Base-by-base conservation (phyloP, 225 moss, liverwort and hornwort genomes). In the Climacium dendroides region DNA sequence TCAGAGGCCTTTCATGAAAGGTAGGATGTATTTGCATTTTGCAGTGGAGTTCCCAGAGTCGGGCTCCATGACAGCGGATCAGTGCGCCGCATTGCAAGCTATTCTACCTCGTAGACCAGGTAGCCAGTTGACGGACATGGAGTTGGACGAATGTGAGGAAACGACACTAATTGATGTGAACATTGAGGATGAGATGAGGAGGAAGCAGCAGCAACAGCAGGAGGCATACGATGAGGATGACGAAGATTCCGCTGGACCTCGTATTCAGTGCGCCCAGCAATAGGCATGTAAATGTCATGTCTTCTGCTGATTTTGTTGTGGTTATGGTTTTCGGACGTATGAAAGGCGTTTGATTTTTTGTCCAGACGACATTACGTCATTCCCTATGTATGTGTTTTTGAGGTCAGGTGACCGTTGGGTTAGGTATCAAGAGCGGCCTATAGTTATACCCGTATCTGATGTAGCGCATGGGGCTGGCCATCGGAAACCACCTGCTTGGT, bases 1-100 rank as follows among this genome's bases (percentile, higher is more conserved):
- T 24, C 93, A 92, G 89, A 92, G 94, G 78, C 93, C 94, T 29
- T 94, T 94, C 90, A 93, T 94, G 93, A 94, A 94, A 58, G 94
- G 93, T 26, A 89, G 93, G 88, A 30, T 93, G 92, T 94, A 82
- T 45, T 52, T 94, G 80, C 93, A 94, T 50, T 94, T 94, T 52
- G 26, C 89, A 32, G 93, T 94, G 8, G 94, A 94, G 4, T 84
- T 94, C 3, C 93, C 93, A 1, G 94, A 94, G 53, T 89, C 86
- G 16, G 92, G 92, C 13, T 81, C 88, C 0, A 7, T 94, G 47
- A 48, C 94, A 26, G 57, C 63, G 34, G 94, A 94, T 24, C 93
- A 94, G 77, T 81, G 65, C 86, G 89, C 85, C 32, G 74, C 82
- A 2, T 57, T 94, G 88, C 93, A 94, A 70, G 47, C 32, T 23